phyloP scores from a whole-genome alignment of 1,284 basidiomycete species.

The Pseudozyma hubeiensis region DNA sequence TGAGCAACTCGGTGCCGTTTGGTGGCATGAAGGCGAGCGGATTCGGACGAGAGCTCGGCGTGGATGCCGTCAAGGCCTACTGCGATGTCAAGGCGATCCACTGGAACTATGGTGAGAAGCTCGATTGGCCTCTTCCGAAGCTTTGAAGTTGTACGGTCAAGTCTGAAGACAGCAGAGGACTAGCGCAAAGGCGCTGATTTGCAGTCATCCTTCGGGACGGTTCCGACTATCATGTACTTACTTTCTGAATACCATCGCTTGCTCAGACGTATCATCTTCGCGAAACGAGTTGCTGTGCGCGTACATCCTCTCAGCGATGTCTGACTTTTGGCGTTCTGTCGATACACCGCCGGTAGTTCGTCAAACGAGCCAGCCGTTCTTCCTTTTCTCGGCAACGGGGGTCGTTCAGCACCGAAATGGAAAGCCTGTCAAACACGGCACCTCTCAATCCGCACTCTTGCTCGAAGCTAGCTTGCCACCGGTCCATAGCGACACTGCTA shows the following conservation, averaged over 20 bases:
- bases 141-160: neutral
- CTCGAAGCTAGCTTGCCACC: neutral
- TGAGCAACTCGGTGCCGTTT: slow-evolving; percentile 50
- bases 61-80: slow-evolving; percentile 74
- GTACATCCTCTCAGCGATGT: too few species aligned
- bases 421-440: slow-evolving; percentile 63
- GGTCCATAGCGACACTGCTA: neutral
- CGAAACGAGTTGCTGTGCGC: neutral
- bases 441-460: slow-evolving; percentile 65
- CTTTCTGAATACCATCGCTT: too few species aligned
- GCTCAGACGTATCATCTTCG: too few species aligned
- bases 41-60: slow-evolving; percentile 58
- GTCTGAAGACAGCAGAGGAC: too few species aligned
- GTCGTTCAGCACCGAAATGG: neutral
- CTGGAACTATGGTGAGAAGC: slow-evolving; percentile 75
- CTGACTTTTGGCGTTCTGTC: too few species aligned
- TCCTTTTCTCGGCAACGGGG: too few species aligned
- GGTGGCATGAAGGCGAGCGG: slow-evolving; percentile 60
- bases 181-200: too few species aligned
- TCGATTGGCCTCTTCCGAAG: slow-evolving; percentile 15
- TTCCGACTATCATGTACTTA: too few species aligned
- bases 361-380: too few species aligned
- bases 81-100: slow-evolving; percentile 74
- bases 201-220: too few species aligned
- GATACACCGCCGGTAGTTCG: too few species aligned